Base-by-base conservation (phyloP, 2,329 filamentous ascomycete genomes). In the Aspergillus japonicus region DNA sequence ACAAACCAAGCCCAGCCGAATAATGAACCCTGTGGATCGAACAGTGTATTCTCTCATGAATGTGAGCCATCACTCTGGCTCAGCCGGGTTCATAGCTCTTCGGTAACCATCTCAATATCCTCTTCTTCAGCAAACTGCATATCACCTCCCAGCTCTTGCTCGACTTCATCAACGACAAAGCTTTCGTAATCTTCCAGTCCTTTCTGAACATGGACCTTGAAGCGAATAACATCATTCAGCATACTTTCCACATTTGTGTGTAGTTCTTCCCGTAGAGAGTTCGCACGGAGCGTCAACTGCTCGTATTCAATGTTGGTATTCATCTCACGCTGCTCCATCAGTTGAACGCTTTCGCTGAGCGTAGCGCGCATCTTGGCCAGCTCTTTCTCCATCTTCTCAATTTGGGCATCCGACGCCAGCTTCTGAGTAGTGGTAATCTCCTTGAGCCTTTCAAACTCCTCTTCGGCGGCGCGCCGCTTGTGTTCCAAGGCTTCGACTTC, bases 331-430 rank as follows among this genome's bases (percentile, higher is more conserved):
- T 97, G 94, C 75, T 97, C 92, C 85, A 97, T 89, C 51, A 96
- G 77, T 76, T 97, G 91, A 56, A 97, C 90, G 35, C 88, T 92
- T 75, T 97, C 94, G 2, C 87, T 89, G 31, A 97, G 81, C 11
- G 89, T 89, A 2, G 89, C 86, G 47, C 93, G 85, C 91, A 98
- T 96, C 74, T 92, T 91, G 50, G 91, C 90, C n/a, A 99, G 81
- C 75, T 99, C 93, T 77, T 96, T 97, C 78, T 99, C 95, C 89
- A 97, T 96, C 81, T 95, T 95, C 77, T 99, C 95, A 69, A 99
- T 96, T 75, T 98, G 94, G 8, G 93, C 87, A 73, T 98, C 95
- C 2, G 89, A 91, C 7, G 88, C 89, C 73, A 94, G 86, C 78
- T 96, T 96, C 74, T 96, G 92, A 19, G 92, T 91, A 50, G 85